phyloP scores from a whole-genome alignment of 2,329 filamentous ascomycete genomes.

The Fusarium brevicatenulatum region DNA sequence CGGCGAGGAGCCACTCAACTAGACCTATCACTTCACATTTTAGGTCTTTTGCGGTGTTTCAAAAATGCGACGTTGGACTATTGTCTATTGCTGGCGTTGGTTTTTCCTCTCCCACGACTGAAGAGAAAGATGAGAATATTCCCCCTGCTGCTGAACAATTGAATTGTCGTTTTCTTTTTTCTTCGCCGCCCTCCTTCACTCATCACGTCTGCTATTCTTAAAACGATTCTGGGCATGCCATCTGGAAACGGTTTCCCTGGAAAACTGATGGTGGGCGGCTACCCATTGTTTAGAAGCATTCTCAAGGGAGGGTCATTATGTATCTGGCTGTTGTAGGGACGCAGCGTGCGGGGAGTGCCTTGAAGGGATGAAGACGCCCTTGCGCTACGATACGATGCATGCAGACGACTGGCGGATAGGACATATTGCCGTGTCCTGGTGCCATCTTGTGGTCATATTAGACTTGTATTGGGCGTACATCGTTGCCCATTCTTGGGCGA shows the following conservation, averaged over 20 bases:
- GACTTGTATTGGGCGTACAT: slow-evolving; percentile 39
- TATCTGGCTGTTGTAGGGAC: slow-evolving; percentile 36
- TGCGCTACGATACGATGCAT: slow-evolving; percentile 34
- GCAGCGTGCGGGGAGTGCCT: slow-evolving; percentile 36
- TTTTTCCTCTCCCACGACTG: slow-evolving; percentile 55
- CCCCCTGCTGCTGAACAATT: slow-evolving; percentile 54
- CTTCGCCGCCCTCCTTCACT: slow-evolving; percentile 46
- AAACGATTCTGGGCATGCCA: slow-evolving; percentile 47
- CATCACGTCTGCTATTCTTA: slow-evolving; percentile 43
- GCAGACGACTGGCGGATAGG: slow-evolving; percentile 33
- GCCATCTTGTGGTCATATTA: slow-evolving; percentile 34
- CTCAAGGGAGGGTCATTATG: slow-evolving; percentile 28
- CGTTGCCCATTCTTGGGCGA: slow-evolving; percentile 46
- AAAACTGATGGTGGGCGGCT: slow-evolving; percentile 27
- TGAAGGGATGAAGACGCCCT: slow-evolving; percentile 33
- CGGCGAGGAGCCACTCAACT: slow-evolving; percentile 62
- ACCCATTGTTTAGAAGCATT: slow-evolving; percentile 32
- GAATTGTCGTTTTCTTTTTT: slow-evolving; percentile 50
- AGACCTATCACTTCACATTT: slow-evolving; percentile 47
- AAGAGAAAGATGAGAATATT: slow-evolving; percentile 57
- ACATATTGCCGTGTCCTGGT: slow-evolving; percentile 13
- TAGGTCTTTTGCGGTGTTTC: slow-evolving; percentile 48
- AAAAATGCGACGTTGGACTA: slow-evolving; percentile 57
- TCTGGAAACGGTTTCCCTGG: slow-evolving; percentile 14
- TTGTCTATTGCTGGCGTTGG: slow-evolving; percentile 61